Percentiles rank a stretch among this genome's conserved stretches.
Evolutionary conservation across 768 basidiomycete genomes (phyloP).

Genomic region (Guyanaporus albipodus): DNA sequence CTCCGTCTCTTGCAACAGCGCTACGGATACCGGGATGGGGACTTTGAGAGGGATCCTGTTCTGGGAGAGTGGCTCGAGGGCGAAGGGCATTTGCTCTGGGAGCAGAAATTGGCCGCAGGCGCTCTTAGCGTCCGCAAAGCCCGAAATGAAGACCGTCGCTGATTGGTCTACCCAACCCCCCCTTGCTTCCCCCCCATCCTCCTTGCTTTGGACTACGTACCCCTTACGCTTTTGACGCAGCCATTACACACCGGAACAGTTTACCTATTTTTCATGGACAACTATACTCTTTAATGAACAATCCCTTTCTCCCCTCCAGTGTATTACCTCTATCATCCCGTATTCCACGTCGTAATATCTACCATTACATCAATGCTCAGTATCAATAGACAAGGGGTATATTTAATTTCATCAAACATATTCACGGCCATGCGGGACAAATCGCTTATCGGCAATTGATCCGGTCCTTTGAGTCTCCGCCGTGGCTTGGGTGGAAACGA

Average conservation of each 20-base stretch:
- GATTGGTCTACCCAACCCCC: too few relatives aligned
- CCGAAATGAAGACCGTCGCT: slow-evolving; percentile 39
- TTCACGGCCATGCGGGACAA: slow-evolving; percentile 1
- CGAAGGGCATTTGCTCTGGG: slow-evolving; percentile 63
- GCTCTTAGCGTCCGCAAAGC: slow-evolving; percentile 34
- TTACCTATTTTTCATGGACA: slow-evolving; percentile 26
- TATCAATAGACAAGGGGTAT: slow-evolving; percentile 17
- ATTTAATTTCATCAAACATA: slow-evolving; percentile 13
- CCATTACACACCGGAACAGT: slow-evolving; percentile 17
- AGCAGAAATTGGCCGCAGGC: slow-evolving; percentile 46
- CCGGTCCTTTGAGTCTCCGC: slow-evolving; percentile 9
- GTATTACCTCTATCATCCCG: slow-evolving; percentile 19
- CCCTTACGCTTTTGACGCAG: slow-evolving; percentile 10
- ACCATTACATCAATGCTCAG: slow-evolving; percentile 16
- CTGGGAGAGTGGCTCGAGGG: slow-evolving; percentile 66
- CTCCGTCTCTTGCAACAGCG: slow-evolving; percentile 66
- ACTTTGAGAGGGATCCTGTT: slow-evolving; percentile 69
- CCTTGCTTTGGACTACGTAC: neutral
- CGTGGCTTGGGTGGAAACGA: slow-evolving; percentile 8
- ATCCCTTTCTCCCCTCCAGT: slow-evolving; percentile 6
- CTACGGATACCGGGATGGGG: slow-evolving; percentile 79
- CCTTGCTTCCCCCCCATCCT: neutral
- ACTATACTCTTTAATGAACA: slow-evolving; percentile 16
- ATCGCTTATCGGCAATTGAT: slow-evolving; percentile 16
- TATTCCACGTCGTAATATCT: slow-evolving; percentile 24